phyloP scores from a whole-genome alignment of 2,329 filamentous ascomycete genomes.

The Zymoseptoria passerinii region DNA sequence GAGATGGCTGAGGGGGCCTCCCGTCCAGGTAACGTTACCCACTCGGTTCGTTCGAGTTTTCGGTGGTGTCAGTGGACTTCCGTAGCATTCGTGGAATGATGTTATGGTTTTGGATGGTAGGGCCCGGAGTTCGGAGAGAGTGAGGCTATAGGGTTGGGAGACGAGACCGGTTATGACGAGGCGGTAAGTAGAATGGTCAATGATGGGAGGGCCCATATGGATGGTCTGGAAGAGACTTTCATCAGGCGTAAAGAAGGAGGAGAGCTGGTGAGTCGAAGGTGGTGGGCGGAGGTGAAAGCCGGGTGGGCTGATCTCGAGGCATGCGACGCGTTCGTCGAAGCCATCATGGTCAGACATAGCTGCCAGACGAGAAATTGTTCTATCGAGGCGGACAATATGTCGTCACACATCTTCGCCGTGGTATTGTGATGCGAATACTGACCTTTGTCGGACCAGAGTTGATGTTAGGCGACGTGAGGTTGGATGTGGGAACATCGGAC shows the following conservation, averaged over 20 bases:
- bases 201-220: constrained; percentile 29
- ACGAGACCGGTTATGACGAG: constrained; percentile 30
- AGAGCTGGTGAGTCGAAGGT: constrained; percentile 1
- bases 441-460: background rate
- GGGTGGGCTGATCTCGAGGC: background rate
- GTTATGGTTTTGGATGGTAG: constrained; percentile 24
- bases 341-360: background rate
- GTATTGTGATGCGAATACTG: background rate
- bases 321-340: background rate
- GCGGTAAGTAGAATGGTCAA: constrained; percentile 24
- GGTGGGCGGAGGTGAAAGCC: constrained; percentile 6
- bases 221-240: constrained; percentile 30
- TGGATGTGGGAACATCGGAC: background rate
- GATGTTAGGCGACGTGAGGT: background rate
- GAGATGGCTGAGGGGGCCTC: constrained; percentile 23
- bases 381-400: background rate
- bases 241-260: constrained; percentile 1
- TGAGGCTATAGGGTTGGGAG: constrained; percentile 22
- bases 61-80: constrained; percentile 28
- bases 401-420: background rate
- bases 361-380: background rate
- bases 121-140: constrained; percentile 20
- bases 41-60: constrained; percentile 26
- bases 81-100: constrained; percentile 32
- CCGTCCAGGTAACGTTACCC: constrained; percentile 32